phyloP scores from a whole-genome alignment of 2,329 filamentous ascomycete genomes.

The Pseudopyrenochaeta lycopersici region DNA sequence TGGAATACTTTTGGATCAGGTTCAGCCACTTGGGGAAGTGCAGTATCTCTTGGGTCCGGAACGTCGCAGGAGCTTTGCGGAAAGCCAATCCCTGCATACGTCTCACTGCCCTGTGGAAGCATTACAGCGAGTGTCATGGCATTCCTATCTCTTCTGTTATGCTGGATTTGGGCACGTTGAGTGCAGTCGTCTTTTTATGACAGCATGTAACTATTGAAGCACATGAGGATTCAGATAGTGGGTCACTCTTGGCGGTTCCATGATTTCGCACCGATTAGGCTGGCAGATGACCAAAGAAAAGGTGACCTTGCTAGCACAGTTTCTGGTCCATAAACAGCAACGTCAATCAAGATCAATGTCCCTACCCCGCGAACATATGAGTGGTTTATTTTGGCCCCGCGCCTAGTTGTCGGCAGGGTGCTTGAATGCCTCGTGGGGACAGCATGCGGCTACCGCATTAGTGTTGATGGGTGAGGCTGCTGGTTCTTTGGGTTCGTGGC shows the following conservation, averaged over 20 bases:
- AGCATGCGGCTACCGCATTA: conserved; percentile 21
- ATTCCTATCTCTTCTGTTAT: background rate
- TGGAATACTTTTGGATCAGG: conserved; percentile 20
- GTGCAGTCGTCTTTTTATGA: background rate
- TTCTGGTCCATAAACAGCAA: background rate
- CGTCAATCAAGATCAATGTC: background rate
- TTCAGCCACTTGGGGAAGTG: conserved; percentile 17
- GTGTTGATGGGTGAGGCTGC: conserved; percentile 22
- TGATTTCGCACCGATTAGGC: conserved; percentile 1
- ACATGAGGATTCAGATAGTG: conserved; percentile 1
- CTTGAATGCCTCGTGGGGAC: conserved; percentile 15
- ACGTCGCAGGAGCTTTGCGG: conserved; percentile 7
- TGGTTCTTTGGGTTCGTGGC: conserved; percentile 2
- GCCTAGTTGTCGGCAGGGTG: conserved; percentile 5
- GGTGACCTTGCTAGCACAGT: conserved; percentile 14
- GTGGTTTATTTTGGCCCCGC: conserved; percentile 6
- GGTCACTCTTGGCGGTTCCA: conserved; percentile 1
- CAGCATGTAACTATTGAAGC: background rate
- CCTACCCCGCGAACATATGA: background rate
- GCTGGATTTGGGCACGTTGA: background rate
- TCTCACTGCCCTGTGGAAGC: background rate
- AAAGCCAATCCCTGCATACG: conserved; percentile 6
- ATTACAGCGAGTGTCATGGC: background rate
- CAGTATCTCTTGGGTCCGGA: conserved; percentile 20
- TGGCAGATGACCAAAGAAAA: conserved; percentile 22